A percentile compares a stretch with the other conserved stretches of the same genome.
phyloP scores from a whole-genome alignment of 805 yeast species.

The Yarrowia phangngaensis region DNA sequence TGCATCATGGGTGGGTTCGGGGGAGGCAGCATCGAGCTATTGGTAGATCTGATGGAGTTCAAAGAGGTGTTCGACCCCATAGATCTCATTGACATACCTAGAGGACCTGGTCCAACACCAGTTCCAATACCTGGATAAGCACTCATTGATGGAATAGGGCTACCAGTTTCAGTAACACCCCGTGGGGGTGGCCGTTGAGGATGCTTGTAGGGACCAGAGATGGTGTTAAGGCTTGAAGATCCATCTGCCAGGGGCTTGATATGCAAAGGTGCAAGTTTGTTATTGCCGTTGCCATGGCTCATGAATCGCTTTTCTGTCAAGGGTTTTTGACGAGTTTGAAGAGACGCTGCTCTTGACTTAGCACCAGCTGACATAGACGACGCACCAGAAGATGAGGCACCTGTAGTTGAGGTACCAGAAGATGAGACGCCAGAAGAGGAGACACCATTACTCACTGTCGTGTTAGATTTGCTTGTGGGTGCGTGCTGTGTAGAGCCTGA shows the following conservation, averaged over 20 bases:
- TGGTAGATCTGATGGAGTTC: constrained; percentile 3
- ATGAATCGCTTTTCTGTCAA: constrained; percentile 14
- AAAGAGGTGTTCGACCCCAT: constrained; percentile 19
- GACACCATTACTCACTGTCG: too few species aligned
- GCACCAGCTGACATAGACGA: not conserved
- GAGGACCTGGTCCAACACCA: not conserved
- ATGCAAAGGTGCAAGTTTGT: constrained; percentile 16
- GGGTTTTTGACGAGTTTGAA: constrained; percentile 3
- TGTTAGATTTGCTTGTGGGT: not conserved
- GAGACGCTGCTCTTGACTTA: not conserved
- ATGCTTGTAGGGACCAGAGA: constrained; percentile 17
- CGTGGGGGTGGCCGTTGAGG: not conserved
- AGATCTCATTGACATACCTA: constrained; percentile 11
- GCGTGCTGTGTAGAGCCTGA: not conserved
- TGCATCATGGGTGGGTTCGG: not conserved
- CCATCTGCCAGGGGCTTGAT: constrained; percentile 10
- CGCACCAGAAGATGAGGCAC: not conserved
- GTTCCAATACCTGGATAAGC: not conserved
- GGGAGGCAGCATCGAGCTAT: not conserved
- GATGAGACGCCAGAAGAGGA: too few species aligned
- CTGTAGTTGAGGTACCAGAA: not conserved
- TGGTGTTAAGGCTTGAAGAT: not conserved
- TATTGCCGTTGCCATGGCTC: constrained; percentile 19
- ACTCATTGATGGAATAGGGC: not conserved
- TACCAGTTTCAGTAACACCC: not conserved